These are phyloP conservation scores for Dipteronia dyeriana DNA, from an alignment of 345 rosid species.

Conservation along the genomic window DNA sequence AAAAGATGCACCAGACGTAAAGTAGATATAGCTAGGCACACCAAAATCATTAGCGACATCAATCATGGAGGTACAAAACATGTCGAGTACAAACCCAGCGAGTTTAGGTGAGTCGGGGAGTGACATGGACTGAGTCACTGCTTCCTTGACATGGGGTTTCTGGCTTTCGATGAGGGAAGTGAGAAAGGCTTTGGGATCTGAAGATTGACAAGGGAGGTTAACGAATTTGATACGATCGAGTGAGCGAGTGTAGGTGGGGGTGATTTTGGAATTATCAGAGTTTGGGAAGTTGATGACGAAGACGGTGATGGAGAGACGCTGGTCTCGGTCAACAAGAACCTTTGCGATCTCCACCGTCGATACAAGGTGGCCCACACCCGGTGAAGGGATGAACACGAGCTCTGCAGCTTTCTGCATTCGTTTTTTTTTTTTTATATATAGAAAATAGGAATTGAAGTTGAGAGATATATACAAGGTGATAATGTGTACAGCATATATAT, in stretches of 20 bases:
- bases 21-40: constrained; percentile 51
- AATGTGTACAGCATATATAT: too few relatives aligned
- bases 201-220: constrained; percentile 23
- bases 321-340: constrained; percentile 41
- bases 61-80: constrained; percentile 50
- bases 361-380: constrained; percentile 52
- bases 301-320: constrained; percentile 49
- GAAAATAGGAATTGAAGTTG: too few relatives aligned
- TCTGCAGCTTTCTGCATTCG: constrained; percentile 24
- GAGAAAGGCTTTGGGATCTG: neutral
- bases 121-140: constrained; percentile 12
- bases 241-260: neutral
- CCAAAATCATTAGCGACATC: constrained; percentile 49
- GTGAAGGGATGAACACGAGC: constrained; percentile 50
- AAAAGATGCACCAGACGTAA: constrained; percentile 40
- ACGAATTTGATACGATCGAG: constrained; percentile 37
- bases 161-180: constrained; percentile 21
- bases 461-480: too few relatives aligned
- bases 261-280: constrained; percentile 4
- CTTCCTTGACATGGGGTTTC: constrained; percentile 37
- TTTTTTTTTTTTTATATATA: neutral
- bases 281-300: constrained; percentile 30
- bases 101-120: constrained; percentile 30
- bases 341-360: constrained; percentile 44
- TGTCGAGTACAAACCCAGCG: constrained; percentile 54